Evolutionary conservation across 2,329 filamentous ascomycete species (phyloP), one percentile per base, ranked within the genome.

Genomic region (Metarhizium humberi): DNA sequence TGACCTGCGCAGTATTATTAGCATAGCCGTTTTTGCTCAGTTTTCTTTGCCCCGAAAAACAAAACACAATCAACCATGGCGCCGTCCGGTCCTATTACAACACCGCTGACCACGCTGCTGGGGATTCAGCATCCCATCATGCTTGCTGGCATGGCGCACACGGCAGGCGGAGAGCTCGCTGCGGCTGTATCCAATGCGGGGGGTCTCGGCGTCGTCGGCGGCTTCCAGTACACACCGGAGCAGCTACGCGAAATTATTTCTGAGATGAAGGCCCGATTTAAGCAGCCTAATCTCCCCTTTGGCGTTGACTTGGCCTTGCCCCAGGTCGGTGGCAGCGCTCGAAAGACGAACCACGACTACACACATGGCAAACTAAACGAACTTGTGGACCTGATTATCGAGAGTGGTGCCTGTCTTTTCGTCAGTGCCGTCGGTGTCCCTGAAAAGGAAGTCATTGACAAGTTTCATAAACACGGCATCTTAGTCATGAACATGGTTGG

Each of bases 401-500:
- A 86, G 63, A 87, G 88, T 61, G 87, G 89, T n/a, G 90, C 92
- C 7, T 83, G 78, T 66, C 73, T 96, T 51, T 96, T 97, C 67
- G 90, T 96, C 46, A 85, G 79, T 53, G 92, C 92, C 1, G 91
- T 96, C 0, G 92, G 92, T 8, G 87, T 96, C 25, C 92, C 92
- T 16, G 90, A 92, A 0, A 75, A 76, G 49, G 71, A 76, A 56
- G 82, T 92, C 4, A 87, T 96, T 56, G 84, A 89, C 62, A 75
- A 84, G 49, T 77, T 97, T 48, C 92, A 97, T 66, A 78, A 79
- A 8, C 86, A 87, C 0, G 88, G 88, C 0, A 88, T 97, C 45
- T 68, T 95, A 57, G 79, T 96, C 40, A 96, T 96, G 91, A 96
- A 96, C 70, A 96, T 96, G 92, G 91, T 96, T 20, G 92, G 92